A percentile compares a stretch with the other conserved stretches of the same genome.
Conservation (phyloP, 2,329 filamentous ascomycete species). For the Ophiostoma himal-ulmi region DNA sequence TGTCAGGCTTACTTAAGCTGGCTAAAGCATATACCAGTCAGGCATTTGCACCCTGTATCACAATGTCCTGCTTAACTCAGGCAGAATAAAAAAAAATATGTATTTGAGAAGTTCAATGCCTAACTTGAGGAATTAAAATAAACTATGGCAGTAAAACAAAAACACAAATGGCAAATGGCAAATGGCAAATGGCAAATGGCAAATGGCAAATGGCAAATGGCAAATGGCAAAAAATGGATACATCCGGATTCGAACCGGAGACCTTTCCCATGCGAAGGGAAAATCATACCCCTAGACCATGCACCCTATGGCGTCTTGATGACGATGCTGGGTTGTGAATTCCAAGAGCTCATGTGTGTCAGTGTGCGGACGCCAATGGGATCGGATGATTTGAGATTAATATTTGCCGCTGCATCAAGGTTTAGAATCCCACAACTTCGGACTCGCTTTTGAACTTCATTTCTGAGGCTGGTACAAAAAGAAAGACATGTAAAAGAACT, state of each 20-base stretch:
- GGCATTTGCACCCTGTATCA: no score
- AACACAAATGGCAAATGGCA: background rate
- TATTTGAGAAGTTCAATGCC: no score
- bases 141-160: background rate
- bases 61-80: background rate
- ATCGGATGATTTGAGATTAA: no score
- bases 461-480: no score
- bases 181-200: background rate
- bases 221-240: background rate
- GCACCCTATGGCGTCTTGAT: background rate
- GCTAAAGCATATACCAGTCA: no score
- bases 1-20: no score
- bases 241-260: conserved; percentile 7
- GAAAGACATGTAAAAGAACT: no score
- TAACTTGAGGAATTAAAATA: background rate
- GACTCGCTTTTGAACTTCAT: no score
- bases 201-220: background rate
- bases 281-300: conserved; percentile 8
- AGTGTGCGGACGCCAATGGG: no score
- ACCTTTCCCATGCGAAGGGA: conserved; percentile 8
- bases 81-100: no score
- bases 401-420: no score
- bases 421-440: no score
- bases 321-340: background rate
- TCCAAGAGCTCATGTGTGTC: background rate